Base-by-base conservation (phyloP, 148 eudicot species). In the Camellia granthamiana region DNA sequence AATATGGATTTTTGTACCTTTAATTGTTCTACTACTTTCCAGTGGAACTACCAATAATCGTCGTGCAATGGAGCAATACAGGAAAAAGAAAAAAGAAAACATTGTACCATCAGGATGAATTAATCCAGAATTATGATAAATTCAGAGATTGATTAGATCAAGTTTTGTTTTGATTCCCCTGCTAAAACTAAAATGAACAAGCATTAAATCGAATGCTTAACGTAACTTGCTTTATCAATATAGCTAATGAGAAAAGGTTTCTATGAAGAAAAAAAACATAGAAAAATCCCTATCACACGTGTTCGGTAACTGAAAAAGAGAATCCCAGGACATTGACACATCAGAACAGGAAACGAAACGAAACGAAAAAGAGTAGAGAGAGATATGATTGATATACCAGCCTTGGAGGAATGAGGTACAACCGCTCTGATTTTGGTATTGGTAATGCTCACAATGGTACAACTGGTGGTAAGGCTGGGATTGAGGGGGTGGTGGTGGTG, bases 391-490 rank as follows among this genome's bases (percentile, higher is more conserved):
- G n/a, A 51, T 87, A 72, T 86, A 91, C 94, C 94, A 91, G 78
- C 92, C 94, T 55, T 69, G 87, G 54, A 91, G 59, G 82, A 88
- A 89, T 7, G 92, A 91, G 78, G 82, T 8, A 65, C 89, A 87
- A 43, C 81, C 86, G 72, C 54, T 8, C n/a, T 81, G 73, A 1
- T 87, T 74, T 3, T 79, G 72, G 81, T 83, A 76, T 16, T 86
- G 84, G 75, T 85, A 72, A 71, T 91, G 92, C 8, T 87, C 88
- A 81, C 85, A 87, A 46, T 88, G 91, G 79, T 89, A 82, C 43
- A 81, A 84, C 71, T 86, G 90, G 65, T 86, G 90, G 65, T 81
- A 78, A 61, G 86, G 80, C 77, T 75, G 86, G 10, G 73, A 23
- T 47, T 52, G 79, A 16, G 83, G 90, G 12, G 83, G 84, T 2